Percentiles rank a stretch among this genome's conserved stretches.
Conservation (phyloP, 352 stramenopile species). For the Paralagenidium karlingii region DNA sequence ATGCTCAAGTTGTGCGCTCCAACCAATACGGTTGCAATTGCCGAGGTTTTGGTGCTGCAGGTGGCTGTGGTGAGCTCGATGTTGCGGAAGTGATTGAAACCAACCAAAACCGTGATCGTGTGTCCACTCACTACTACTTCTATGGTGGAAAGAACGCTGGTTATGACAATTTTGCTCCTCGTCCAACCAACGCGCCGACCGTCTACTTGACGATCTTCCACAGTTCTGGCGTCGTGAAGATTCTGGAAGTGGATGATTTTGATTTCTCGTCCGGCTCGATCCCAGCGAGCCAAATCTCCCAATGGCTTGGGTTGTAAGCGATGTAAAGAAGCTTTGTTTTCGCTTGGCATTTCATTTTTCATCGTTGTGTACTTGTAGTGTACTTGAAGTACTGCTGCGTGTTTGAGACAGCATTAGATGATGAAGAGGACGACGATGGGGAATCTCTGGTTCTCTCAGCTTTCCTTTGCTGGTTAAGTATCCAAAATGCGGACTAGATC, state of each 20-base stretch:
- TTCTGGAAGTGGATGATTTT: slow-evolving; percentile 15
- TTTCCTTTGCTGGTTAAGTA: too few species aligned
- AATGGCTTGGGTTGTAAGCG: too few species aligned
- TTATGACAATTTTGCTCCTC: slow-evolving; percentile 19
- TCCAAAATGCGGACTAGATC: too few species aligned
- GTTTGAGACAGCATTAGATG: too few species aligned
- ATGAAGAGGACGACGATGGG: too few species aligned
- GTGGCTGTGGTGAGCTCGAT: slow-evolving; percentile 29
- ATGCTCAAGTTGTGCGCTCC: slow-evolving; percentile 30
- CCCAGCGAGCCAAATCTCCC: background rate
- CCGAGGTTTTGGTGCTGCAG: slow-evolving; percentile 29
- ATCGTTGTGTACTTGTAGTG: too few species aligned
- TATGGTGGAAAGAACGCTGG: slow-evolving; percentile 1
- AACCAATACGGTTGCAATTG: slow-evolving; percentile 61
- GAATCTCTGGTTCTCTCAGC: too few species aligned
- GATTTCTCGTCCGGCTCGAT: slow-evolving; percentile 4
- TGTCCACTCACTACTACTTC: slow-evolving; percentile 1
- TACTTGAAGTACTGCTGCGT: too few species aligned
- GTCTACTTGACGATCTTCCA: slow-evolving; percentile 24
- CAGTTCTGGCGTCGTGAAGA: slow-evolving; percentile 16
- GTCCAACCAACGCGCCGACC: slow-evolving; percentile 10
- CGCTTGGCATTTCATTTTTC: too few species aligned
- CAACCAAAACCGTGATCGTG: background rate
- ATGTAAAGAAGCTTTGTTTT: too few species aligned
- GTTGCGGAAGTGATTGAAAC: background rate